Evolutionary conservation across 2,329 filamentous ascomycete species (phyloP).

Genomic region (Phialophora chinensis): DNA sequence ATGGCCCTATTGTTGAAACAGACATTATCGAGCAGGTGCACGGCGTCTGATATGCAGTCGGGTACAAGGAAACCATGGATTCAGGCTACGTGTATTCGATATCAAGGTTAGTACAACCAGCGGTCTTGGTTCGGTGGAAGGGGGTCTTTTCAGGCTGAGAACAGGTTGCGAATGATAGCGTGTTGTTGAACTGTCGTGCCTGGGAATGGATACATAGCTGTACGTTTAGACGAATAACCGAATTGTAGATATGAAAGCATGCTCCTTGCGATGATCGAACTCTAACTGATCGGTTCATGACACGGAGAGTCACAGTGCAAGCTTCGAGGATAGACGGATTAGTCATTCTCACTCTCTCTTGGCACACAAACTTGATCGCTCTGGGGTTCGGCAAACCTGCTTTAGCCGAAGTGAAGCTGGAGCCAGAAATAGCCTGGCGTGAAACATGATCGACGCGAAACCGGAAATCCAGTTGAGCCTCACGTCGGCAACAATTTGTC

Average conservation of each 20-base stretch:
- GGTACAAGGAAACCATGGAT: neutral
- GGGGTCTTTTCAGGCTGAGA: neutral
- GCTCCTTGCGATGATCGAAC: neutral
- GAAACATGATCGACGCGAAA: neutral
- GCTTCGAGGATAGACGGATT: no score
- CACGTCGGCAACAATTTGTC: neutral
- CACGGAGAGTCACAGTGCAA: no score
- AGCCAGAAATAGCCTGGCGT: neutral
- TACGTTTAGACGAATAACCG: neutral
- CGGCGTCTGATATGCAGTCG: constrained; percentile 16
- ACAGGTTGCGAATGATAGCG: neutral
- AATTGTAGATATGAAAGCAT: constrained; percentile 1
- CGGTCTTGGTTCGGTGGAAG: neutral
- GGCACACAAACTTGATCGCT: neutral
- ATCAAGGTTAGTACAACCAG: neutral
- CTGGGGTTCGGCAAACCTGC: neutral
- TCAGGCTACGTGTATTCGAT: neutral
- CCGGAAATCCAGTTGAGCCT: neutral
- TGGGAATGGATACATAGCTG: neutral
- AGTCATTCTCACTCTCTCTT: neutral
- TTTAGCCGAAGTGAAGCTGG: neutral
- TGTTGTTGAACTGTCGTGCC: neutral
- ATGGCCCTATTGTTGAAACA: constrained; percentile 41
- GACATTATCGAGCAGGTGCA: constrained; percentile 32
- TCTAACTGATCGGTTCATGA: neutral